Percentiles rank a stretch among this genome's conserved stretches.
These are phyloP conservation scores for Chrysoporthe deuterocubensis DNA, from an alignment of 2,329 filamentous ascomycete species.

Conservation along the genomic window DNA sequence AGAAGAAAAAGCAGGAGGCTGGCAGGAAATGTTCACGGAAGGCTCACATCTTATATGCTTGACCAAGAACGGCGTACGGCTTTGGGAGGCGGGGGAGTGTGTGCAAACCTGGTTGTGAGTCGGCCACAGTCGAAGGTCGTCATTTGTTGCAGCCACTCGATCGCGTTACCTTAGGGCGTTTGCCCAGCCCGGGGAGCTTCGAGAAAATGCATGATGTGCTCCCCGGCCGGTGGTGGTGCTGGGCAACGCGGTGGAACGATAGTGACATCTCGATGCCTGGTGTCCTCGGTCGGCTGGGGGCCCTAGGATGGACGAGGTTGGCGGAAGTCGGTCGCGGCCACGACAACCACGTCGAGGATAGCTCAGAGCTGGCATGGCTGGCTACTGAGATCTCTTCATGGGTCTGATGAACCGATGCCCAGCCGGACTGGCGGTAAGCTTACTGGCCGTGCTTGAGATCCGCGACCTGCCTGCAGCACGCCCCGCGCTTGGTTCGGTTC, in stretches of 20 bases:
- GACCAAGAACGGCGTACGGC: background rate
- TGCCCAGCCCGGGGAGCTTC: slow-evolving; percentile 15
- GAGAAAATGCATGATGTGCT: slow-evolving; percentile 12
- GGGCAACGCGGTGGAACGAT: slow-evolving; percentile 20
- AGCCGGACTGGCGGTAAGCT: slow-evolving; percentile 20
- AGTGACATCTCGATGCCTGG: slow-evolving; percentile 15
- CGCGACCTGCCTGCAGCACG: background rate
- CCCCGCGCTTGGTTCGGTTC: background rate
- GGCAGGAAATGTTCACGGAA: slow-evolving; percentile 21
- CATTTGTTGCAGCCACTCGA: slow-evolving; percentile 14
- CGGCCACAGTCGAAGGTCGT: slow-evolving; percentile 1
- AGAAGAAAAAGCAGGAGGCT: slow-evolving; percentile 28
- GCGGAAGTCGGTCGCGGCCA: slow-evolving; percentile 19
- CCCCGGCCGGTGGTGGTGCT: slow-evolving; percentile 7
- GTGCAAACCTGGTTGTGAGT: slow-evolving; percentile 18
- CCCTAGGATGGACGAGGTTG: slow-evolving; percentile 11
- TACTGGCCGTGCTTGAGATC: slow-evolving; percentile 6
- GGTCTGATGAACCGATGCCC: slow-evolving; percentile 13
- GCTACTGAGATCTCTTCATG: slow-evolving; percentile 1
- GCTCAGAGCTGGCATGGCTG: slow-evolving; percentile 16
- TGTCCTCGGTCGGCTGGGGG: slow-evolving; percentile 4
- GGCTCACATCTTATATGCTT: slow-evolving; percentile 23
- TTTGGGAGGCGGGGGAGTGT: slow-evolving; percentile 3
- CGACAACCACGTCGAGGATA: slow-evolving; percentile 19
- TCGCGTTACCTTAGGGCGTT: slow-evolving; percentile 9